Evolutionary conservation across 805 yeast genomes (phyloP).

Genomic region (Wickerhamiella cacticola): DNA sequence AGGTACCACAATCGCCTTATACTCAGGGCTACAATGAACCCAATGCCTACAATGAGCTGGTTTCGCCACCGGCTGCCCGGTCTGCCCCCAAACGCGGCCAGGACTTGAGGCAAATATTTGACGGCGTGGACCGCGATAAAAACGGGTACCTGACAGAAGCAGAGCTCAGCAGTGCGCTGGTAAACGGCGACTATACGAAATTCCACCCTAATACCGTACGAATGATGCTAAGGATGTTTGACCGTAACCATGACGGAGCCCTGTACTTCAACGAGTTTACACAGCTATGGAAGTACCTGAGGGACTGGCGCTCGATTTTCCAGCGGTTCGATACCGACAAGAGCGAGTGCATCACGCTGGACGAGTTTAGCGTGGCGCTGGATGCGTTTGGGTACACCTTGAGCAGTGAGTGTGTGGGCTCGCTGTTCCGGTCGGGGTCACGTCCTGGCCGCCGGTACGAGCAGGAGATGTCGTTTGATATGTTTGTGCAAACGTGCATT

Average conservation of each 20-base stretch:
- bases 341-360: conserved; percentile 49
- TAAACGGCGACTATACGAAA: conserved; percentile 51
- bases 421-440: conserved; percentile 47
- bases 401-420: conserved; percentile 43
- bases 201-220: conserved; percentile 49
- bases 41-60: background rate
- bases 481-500: conserved; percentile 68
- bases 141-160: conserved; percentile 44
- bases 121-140: conserved; percentile 41
- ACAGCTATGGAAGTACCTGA: conserved; percentile 54
- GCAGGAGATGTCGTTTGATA: conserved; percentile 52
- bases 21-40: background rate
- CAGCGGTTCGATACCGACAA: conserved; percentile 48
- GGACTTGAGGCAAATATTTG: conserved; percentile 40
- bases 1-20: background rate
- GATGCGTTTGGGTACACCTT: conserved; percentile 55
- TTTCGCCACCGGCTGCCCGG: conserved; percentile 4
- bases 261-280: conserved; percentile 49
- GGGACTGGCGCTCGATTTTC: conserved; percentile 55
- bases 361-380: conserved; percentile 50
- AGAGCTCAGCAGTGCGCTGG: conserved; percentile 47
- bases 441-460: conserved; percentile 26
- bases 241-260: conserved; percentile 36
- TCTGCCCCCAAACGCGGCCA: conserved; percentile 9
- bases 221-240: conserved; percentile 53